A percentile compares a stretch with the other conserved stretches of the same genome.
These are phyloP conservation scores for Lavandula angustifolia DNA, from an alignment of 257 asterid species.

Conservation along the genomic window DNA sequence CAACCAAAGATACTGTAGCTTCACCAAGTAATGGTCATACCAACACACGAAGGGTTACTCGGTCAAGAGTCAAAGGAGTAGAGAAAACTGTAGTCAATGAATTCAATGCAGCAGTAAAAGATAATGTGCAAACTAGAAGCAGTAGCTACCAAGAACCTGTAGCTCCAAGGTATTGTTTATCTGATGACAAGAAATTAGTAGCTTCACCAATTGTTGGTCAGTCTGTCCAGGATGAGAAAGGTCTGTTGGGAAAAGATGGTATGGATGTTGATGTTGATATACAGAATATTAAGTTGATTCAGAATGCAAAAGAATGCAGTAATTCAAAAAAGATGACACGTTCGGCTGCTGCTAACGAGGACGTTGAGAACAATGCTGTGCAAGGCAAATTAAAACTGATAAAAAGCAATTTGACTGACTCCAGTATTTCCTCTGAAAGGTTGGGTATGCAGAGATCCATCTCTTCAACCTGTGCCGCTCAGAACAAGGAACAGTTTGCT, in stretches of 20 bases:
- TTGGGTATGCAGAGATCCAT: constrained; percentile 18
- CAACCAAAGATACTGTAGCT: not conserved
- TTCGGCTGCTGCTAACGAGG: constrained; percentile 31
- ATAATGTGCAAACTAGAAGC: constrained; percentile 13
- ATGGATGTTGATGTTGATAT: constrained; percentile 8
- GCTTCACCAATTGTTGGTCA: constrained; percentile 21
- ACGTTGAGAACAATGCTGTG: constrained; percentile 28
- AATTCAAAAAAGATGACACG: constrained; percentile 43
- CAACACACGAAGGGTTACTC: constrained; percentile 35
- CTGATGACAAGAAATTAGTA: constrained; percentile 22
- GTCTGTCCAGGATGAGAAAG: not conserved
- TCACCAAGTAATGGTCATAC: constrained; percentile 19
- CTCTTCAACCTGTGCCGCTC: constrained; percentile 10
- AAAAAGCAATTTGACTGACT: constrained; percentile 22
- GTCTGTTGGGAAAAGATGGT: constrained; percentile 23
- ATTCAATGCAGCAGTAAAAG: constrained; percentile 8
- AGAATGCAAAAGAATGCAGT: constrained; percentile 26
- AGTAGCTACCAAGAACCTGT: not conserved
- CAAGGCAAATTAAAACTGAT: constrained; percentile 29
- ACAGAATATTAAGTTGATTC: constrained; percentile 5
- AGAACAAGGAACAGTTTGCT: constrained; percentile 5
- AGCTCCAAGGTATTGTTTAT: constrained; percentile 9
- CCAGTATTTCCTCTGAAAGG: constrained; percentile 18
- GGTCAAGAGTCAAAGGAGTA: constrained; percentile 27
- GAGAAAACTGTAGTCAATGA: constrained; percentile 27